Base-by-base conservation (phyloP, 148 eudicot species). In the Diospyros kaki region DNA sequence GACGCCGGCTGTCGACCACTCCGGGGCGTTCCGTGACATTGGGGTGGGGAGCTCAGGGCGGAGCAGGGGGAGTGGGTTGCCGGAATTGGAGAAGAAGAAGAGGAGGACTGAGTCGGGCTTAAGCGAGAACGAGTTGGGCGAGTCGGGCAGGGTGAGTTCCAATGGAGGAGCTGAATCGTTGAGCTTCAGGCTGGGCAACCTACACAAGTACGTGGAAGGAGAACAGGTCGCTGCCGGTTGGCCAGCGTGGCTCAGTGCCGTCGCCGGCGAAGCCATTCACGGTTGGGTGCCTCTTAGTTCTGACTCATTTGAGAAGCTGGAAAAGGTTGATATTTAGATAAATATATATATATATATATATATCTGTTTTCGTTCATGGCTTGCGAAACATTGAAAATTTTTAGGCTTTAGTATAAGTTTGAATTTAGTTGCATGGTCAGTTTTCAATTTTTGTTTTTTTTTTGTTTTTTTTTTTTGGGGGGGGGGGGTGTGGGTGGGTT, bases 191-290 rank as follows among this genome's bases (percentile, higher is more conserved):
- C 72, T 91, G 48, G 96, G 98, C 76, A 93, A 85, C 65, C 69
- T 91, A 87, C 86, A 84, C 50, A 93, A 83, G 83, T 84, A 88
- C 53, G 92, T 87, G 10, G 98, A 88, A 38, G 89, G 87, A 1
- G 98, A 89, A 39, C 92, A 91, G 18, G 89, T 88, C 43, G 98
- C 98, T 11, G 98, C 98, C 14, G 98, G 97, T 2, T 91, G 98
- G 98, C 98, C 98, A 28, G 91, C 94, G 50, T 93, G 98, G 98
- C 88, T 93, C 7, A 88, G 87, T 59, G 97, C 94, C 15, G 98
- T 93, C 15, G 98, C 98, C 14, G 90, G 94, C 39, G 97, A 93
- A 73, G 98, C 98, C 48, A 89, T 93, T 68, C 96, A 91, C 14
- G 42, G 59, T 6, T 64, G 59, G 59, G 59, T 55, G 14, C 15